Evolutionary conservation across 805 yeast genomes (phyloP), one percentile per base, ranked within the genome.

Genomic region (Kodamaea kakaduensis): DNA sequence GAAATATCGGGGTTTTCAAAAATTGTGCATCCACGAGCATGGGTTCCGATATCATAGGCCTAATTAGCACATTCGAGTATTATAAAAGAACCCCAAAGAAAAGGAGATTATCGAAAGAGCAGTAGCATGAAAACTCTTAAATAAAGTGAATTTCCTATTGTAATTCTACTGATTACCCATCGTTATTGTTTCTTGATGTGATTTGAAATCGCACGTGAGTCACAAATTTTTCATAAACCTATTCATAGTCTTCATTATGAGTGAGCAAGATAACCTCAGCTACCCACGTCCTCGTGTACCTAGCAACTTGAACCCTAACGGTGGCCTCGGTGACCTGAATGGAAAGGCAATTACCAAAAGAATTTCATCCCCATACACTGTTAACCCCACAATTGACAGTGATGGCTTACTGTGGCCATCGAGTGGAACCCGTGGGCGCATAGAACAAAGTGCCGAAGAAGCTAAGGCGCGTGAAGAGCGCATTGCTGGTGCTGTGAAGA

Each of bases 391-490:
- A 13, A 81, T 88, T 21, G 96, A 87, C 52, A 78, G 73, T 28
- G 96, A 86, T 59, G 96, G 96, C 0, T 72, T 90, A 31, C 86
- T 96, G 28, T 90, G 96, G 96, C 97, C 97, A 12, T 78, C 89
- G 12, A 50, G 70, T 3, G 97, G 97, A 6, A 90, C 98, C 5
- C 67, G 95, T 38, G 59, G 56, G 18, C 69, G 97, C 37, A 72
- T 86, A 10, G 87, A 81, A 40, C 84, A 84, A 41, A 66, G 77
- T 2, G 69, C 69, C 3, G 85, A 77, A 30, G 87, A 83, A 47
- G 77, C 79, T 9, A 52, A 59, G 34, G 79, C 72, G 2, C 73
- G 97, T 43, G 85, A 84, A 47, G 44, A 59, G 29, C 73, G 96
- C 41, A 90, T 90, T 31, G 88, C 96, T 5, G 79, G 56, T 19